These are phyloP conservation scores for Sporisorium exsertum DNA, from an alignment of 1,284 basidiomycete genomes.

Conservation along the genomic window DNA sequence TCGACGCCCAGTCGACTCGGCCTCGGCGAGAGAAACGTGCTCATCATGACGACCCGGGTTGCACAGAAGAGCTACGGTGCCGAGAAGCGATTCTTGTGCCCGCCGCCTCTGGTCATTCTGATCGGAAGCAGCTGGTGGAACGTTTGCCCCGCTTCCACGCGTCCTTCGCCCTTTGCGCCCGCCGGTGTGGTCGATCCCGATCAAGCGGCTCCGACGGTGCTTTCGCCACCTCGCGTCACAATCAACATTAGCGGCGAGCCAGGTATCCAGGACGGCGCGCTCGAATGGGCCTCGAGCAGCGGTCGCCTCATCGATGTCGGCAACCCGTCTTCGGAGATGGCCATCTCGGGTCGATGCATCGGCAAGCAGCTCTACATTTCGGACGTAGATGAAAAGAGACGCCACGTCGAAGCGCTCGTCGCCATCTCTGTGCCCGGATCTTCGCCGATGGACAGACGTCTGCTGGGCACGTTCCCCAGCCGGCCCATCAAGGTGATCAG, in stretches of 20 bases:
- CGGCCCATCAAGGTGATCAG: constrained; percentile 94
- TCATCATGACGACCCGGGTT: constrained; percentile 95
- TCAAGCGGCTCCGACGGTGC: constrained; percentile 73
- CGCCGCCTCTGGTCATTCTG: constrained; percentile 92
- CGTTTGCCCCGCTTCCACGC: constrained; percentile 64
- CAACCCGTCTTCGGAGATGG: constrained; percentile 71
- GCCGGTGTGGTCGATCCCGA: constrained; percentile 17
- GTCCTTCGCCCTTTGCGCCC: constrained; percentile 63
- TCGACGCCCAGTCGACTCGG: constrained; percentile 85
- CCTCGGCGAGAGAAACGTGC: constrained; percentile 90
- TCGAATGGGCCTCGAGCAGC: constrained; percentile 84
- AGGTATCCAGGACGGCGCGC: constrained; percentile 81
- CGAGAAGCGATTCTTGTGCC: constrained; percentile 96
- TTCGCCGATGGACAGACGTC: constrained; percentile 75
- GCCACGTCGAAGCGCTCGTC: constrained; percentile 60
- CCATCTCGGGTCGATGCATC: constrained; percentile 78
- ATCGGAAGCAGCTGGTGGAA: constrained; percentile 94
- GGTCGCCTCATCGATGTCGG: constrained; percentile 84
- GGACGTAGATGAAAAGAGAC: constrained; percentile 74
- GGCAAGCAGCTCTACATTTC: constrained; percentile 91
- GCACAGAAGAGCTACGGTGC: constrained; percentile 97
- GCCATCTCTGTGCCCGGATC: constrained; percentile 80
- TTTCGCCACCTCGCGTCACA: constrained; percentile 83
- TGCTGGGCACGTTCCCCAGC: constrained; percentile 82
- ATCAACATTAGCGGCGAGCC: constrained; percentile 92